Base-by-base conservation (phyloP, 345 rosid genomes). In the Lumnitzera racemosa region DNA sequence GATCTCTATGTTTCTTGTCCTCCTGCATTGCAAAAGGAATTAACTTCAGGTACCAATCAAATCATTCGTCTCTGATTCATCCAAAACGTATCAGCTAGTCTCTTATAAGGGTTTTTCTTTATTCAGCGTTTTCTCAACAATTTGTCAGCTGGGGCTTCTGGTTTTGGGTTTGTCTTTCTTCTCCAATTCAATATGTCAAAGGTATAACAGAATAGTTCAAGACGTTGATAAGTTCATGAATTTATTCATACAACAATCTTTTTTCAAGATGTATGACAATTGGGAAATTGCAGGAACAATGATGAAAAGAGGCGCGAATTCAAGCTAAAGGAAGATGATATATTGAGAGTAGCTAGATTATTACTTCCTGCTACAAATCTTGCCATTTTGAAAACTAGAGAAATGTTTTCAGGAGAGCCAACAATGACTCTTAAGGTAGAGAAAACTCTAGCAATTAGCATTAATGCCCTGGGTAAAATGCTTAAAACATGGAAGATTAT, bases 351-450 rank as follows among this genome's bases (percentile, higher is more conserved):
- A 15, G 86, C 87, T 36, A 84, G 85, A 74, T 61, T 80, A 52
- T 63, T 88, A 49, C 97, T 90, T 70, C 99, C 96, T 23, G 72
- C 81, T 24, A 70, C 83, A 43, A 94, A 94, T 74, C 80, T 94
- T 59, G 89, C 75, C 9, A 86, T 88, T 69, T 84, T 77, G 31
- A 84, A 75, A 77, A 78, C 65, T 8, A 78, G 76, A 51, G 75
- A 80, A 72, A 81, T 94, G 53, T 94, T 94, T 86, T 94, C 99
- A 5, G 99, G 97, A 41, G 99, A 94, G 68, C 97, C 97, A 58
- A 81, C 84, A 36, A 89, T 71, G 88, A 94, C 99, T 67, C 91
- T 94, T 59, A 87, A 86, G 74, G 99, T 94, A 80, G 66, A 47
- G 47, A 56, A 5, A 51, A 29, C 8, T 61, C 47, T 16, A n/a